These are phyloP conservation scores for Phytophthora pluvialis DNA, from an alignment of 352 stramenopile genomes.

Conservation along the genomic window DNA sequence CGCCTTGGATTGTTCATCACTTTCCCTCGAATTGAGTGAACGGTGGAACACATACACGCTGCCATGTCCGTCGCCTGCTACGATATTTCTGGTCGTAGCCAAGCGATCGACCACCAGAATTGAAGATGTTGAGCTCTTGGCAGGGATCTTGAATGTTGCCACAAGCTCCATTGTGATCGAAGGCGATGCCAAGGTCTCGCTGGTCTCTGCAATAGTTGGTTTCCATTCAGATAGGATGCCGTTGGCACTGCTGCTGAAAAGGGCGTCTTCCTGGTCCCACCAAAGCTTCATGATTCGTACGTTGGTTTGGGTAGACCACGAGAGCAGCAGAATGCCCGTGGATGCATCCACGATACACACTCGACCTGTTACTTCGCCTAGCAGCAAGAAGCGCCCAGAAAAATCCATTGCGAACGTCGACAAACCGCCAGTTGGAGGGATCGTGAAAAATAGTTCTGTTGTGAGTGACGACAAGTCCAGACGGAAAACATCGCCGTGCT, in stretches of 20 bases:
- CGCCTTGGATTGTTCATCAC: background rate
- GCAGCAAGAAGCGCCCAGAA: conserved; percentile 46
- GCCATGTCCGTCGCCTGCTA: conserved; percentile 77
- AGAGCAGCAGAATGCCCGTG: conserved; percentile 35
- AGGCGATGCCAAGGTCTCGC: conserved; percentile 2
- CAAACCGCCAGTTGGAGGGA: conserved; percentile 31
- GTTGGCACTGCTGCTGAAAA: conserved; percentile 71
- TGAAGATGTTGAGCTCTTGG: conserved; percentile 61
- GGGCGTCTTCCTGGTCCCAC: conserved; percentile 53
- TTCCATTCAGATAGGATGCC: conserved; percentile 72
- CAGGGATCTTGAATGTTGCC: conserved; percentile 57
- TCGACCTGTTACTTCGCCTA: conserved; percentile 58
- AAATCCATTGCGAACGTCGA: conserved; percentile 52
- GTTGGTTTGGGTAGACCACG: conserved; percentile 59
- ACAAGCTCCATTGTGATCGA: conserved; percentile 42
- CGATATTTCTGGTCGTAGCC: conserved; percentile 49
- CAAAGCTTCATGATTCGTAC: conserved; percentile 77
- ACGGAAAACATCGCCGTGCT: conserved; percentile 65
- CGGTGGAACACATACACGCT: conserved; percentile 73
- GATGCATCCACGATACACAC: conserved; percentile 58
- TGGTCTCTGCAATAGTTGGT: conserved; percentile 12
- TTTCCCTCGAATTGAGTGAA: conserved; percentile 15
- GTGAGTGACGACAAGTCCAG: conserved; percentile 44
- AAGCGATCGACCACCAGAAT: conserved; percentile 55
- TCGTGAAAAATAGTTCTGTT: conserved; percentile 42